Evolutionary conservation across 768 basidiomycete genomes (phyloP).

Genomic region (Russula sp.): DNA sequence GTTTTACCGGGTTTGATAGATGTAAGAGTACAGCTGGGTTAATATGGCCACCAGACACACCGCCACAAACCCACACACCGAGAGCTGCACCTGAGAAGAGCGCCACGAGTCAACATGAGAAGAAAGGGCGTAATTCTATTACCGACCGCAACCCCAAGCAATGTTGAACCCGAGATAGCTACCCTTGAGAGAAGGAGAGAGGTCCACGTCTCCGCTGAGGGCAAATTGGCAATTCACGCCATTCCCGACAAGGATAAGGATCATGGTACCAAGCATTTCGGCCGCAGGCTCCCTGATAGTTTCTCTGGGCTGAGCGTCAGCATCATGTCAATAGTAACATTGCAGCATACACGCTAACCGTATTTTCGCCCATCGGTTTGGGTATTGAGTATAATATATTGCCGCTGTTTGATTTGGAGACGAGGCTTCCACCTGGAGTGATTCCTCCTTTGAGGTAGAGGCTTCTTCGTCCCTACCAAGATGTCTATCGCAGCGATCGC

Average conservation of each 20-base stretch:
- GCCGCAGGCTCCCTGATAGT: constrained; percentile 32
- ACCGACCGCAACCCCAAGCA: constrained; percentile 31
- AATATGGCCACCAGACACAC: constrained; percentile 67
- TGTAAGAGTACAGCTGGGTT: constrained; percentile 36
- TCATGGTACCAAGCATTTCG: constrained; percentile 34
- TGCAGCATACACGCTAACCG: constrained; percentile 18
- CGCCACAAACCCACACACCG: constrained; percentile 65
- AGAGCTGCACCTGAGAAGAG: constrained; percentile 47
- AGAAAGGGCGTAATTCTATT: neutral
- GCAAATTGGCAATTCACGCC: constrained; percentile 35
- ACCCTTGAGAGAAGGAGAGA: constrained; percentile 31
- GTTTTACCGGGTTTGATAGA: neutral
- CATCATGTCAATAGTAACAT: neutral
- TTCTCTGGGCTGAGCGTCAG: neutral
- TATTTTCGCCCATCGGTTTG: constrained; percentile 30
- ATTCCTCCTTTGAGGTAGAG: neutral
- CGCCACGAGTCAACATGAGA: neutral
- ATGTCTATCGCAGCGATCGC: neutral
- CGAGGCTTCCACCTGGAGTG: neutral
- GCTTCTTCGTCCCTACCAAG: neutral
- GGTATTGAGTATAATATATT: constrained; percentile 14
- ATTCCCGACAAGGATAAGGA: constrained; percentile 32
- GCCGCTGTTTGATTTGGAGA: neutral
- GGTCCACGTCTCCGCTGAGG: constrained; percentile 25
- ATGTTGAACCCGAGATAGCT: constrained; percentile 32